These are phyloP conservation scores for Fusarium nelsonii DNA, from an alignment of 2,329 filamentous ascomycete species.

Conservation along the genomic window DNA sequence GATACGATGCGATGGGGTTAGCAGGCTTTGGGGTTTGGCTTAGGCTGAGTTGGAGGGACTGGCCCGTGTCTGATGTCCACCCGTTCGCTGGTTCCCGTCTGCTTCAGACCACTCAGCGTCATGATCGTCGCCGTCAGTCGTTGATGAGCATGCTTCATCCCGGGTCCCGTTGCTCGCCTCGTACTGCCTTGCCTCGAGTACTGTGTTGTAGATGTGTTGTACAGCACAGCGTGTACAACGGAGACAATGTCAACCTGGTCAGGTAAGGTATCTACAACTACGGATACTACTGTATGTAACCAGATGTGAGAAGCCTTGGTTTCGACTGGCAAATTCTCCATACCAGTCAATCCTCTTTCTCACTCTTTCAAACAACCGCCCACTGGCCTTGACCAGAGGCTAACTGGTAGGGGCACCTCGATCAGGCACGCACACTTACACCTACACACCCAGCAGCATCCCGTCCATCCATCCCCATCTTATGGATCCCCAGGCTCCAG, in stretches of 20 bases:
- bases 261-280: conserved; percentile 1
- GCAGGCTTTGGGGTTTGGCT: not conserved
- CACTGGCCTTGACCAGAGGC: conserved; percentile 27
- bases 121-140: conserved; percentile 45
- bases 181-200: conserved; percentile 21
- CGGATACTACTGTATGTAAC: not conserved
- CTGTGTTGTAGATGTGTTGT: conserved; percentile 9
- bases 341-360: conserved; percentile 16
- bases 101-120: conserved; percentile 38
- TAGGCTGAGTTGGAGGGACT: conserved; percentile 7
- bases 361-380: conserved; percentile 25
- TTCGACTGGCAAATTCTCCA: conserved; percentile 11
- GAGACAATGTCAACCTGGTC: conserved; percentile 27
- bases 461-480: conserved; percentile 21
- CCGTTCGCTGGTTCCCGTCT: conserved; percentile 44
- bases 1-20: conserved; percentile 28
- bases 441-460: conserved; percentile 20
- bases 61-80: conserved; percentile 44
- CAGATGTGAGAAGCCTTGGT: conserved; percentile 8
- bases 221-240: conserved; percentile 24
- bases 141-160: conserved; percentile 41
- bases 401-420: conserved; percentile 26
- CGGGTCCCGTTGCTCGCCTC: conserved; percentile 29
- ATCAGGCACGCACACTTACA: conserved; percentile 27
- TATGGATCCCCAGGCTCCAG: conserved; percentile 27